Base-by-base conservation (phyloP, 2,329 filamentous ascomycete genomes). In the Colletotrichum horii region DNA sequence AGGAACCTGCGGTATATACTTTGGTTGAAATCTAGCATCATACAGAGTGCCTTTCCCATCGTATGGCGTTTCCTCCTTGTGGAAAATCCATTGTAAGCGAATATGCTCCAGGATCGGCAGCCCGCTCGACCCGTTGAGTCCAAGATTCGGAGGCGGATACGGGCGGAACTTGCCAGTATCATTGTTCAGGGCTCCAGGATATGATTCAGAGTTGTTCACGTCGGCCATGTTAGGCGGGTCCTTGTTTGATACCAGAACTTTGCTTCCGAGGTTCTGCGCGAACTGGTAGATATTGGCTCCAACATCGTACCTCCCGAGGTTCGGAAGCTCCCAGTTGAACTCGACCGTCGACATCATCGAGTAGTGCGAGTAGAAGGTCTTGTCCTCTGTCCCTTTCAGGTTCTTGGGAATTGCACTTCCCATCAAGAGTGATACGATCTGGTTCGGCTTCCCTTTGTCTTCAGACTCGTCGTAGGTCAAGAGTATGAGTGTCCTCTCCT, bases 401-500 rank as follows among this genome's bases (percentile, higher is more conserved):
- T 82, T 76, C 6, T 79, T 52, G 0, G 89, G 89, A 3, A 92
- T 81, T 14, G 89, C 89, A 58, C 87, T 90, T 5, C 91, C 91
- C 9, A 92, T 86, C 3, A 92, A 84, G 36, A 92, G 85, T 34
- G 86, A 87, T 43, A 88, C 87, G 60, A 92, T 88, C 67, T 86
- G 85, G 83, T 92, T 92, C 60, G 87, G 88, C 71, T 85, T 80
- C 4, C 81, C 82, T 81, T 91, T 90, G 14, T 86, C 88, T 75
- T 89, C 88, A 77, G 87, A 88, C 80, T 92, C 91, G 79, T 92
- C 91, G 76, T 90, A 92, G 4, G 89, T 92, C 56, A 92, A 84
- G 9, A 91, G 84, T 56, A 92, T 86, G 8, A 92, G 85, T 0
- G 90, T 92, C 65, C 85, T 84, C 66, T 83, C 82, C 85, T 88